Base-by-base conservation (phyloP, 1,139 yeast species). In the Zygoascus sp. region DNA sequence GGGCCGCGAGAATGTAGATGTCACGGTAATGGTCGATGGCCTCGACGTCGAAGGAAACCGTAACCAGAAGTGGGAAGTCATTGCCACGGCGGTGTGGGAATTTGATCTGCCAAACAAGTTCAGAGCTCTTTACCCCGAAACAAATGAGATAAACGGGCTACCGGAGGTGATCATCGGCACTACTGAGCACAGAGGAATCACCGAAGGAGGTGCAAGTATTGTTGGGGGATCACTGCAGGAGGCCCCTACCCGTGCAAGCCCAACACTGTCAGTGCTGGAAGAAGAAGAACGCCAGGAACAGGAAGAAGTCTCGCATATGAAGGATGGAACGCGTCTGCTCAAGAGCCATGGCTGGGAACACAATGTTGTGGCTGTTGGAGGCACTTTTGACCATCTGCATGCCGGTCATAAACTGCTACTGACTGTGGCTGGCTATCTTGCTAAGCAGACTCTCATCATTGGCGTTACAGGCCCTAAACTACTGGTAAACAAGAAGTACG, bases 331-430 rank as follows among this genome's bases (percentile, higher is more conserved):
- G 13, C 50, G 51, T 8, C 46, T 50, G 17, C 42, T 45, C 6
- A 22, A 39, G 20, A 40, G 48, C 23, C 41, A 47, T 5, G 56
- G 53, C 27, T 53, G 50, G 50, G 53, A 53, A 28, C 60, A 56
- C 44, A 54, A 51, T 9, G 59, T 55, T 4, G 62, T 59, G 2
- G 64, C 64, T 5, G 81, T 90, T 1, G 98, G 98, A 0, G 99
- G 99, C 0, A 94, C 98, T 0, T 94, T 94, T 68, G 99, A 94
- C 62, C 97, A 94, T 66, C 62, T 94, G 32, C 99, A 94, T 59
- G 96, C 85, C 60, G 99, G 98, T 0, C 99, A 94, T 66, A 88
- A 86, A 63, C 81, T 92, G 25, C 69, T 94, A 17, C 70, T 94
- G 7, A 82, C 95, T 0, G 71, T 87, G 55, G 75, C 95, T 0